Evolutionary conservation across 768 basidiomycete species (phyloP).

Genomic region (Termitomyces sp.): DNA sequence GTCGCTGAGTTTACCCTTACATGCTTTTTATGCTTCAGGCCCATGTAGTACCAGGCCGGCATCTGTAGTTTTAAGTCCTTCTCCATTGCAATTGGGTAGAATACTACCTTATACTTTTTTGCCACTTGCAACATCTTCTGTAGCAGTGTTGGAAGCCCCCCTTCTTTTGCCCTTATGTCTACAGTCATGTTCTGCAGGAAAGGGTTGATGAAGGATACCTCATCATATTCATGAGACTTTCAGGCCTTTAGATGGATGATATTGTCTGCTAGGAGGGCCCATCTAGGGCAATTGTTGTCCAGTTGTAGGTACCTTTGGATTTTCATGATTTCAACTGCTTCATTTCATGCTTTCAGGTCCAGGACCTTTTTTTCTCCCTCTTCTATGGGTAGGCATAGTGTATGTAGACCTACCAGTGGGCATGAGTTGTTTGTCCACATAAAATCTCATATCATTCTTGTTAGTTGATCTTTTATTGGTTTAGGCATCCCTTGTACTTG

Average conservation of each 20-base stretch:
- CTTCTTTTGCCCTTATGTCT: not conserved
- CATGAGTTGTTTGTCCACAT: constrained; percentile 22
- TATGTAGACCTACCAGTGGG: constrained; percentile 16
- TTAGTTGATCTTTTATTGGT: constrained; percentile 7
- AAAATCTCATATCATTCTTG: constrained; percentile 20
- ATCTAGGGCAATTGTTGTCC: not conserved
- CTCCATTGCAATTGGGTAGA: too few species aligned
- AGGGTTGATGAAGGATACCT: not conserved
- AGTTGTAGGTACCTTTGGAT: constrained; percentile 21
- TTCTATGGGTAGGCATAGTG: constrained; percentile 11
- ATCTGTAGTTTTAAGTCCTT: too few species aligned
- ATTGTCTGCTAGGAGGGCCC: constrained; percentile 10
- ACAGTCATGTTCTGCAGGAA: not conserved
- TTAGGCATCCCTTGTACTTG: constrained; percentile 35
- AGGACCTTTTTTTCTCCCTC: constrained; percentile 6
- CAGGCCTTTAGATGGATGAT: constrained; percentile 11
- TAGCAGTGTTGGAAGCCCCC: too few species aligned
- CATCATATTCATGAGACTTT: not conserved
- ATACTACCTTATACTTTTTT: too few species aligned
- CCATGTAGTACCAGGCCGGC: too few species aligned
- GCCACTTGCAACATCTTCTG: too few species aligned
- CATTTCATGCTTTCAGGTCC: constrained; percentile 23
- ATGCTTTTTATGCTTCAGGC: too few species aligned
- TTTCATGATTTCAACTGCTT: constrained; percentile 24
- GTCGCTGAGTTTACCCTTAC: too few species aligned